These are phyloP conservation scores for Paraphoma chrysanthemicola DNA, from an alignment of 2,329 filamentous ascomycete genomes.

Conservation along the genomic window DNA sequence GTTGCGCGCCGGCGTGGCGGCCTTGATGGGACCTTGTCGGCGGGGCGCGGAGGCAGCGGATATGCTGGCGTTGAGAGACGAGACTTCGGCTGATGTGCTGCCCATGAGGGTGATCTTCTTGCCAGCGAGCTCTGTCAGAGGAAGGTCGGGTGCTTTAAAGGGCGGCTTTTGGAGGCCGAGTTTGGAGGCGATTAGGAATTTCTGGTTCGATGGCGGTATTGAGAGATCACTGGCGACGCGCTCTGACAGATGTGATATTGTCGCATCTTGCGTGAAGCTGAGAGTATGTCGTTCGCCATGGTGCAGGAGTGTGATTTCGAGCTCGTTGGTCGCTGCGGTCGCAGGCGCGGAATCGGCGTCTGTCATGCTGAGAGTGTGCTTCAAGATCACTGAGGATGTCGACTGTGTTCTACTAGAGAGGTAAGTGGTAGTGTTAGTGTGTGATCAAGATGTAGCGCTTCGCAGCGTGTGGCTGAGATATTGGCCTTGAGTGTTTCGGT, in stretches of 20 bases:
- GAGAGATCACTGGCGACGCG: conserved; percentile 63
- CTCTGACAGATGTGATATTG: conserved; percentile 65
- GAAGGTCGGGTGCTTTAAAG: conserved; percentile 64
- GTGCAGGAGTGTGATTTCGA: conserved; percentile 59
- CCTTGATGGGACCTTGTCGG: conserved; percentile 49
- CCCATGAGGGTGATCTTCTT: conserved; percentile 73
- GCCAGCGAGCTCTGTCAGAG: conserved; percentile 57
- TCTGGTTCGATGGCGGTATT: conserved; percentile 70
- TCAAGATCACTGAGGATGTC: not conserved
- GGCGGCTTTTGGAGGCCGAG: conserved; percentile 69
- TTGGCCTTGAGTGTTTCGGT: conserved; percentile 30
- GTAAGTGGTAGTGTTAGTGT: conserved; percentile 31
- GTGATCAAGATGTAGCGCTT: conserved; percentile 38
- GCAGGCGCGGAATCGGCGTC: conserved; percentile 11
- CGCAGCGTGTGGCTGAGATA: conserved; percentile 26
- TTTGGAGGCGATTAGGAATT: conserved; percentile 70
- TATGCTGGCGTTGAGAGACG: conserved; percentile 55
- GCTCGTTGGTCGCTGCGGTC: conserved; percentile 18
- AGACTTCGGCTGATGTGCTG: conserved; percentile 66
- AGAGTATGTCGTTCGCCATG: conserved; percentile 60
- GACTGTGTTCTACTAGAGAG: conserved; percentile 4
- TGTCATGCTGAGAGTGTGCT: conserved; percentile 14
- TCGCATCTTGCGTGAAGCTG: conserved; percentile 57
- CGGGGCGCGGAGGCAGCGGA: conserved; percentile 50
- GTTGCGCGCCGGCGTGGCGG: conserved; percentile 48